Evolutionary conservation across 306 rosid genomes (phyloP).

Genomic region (Cucurbita moschata): DNA sequence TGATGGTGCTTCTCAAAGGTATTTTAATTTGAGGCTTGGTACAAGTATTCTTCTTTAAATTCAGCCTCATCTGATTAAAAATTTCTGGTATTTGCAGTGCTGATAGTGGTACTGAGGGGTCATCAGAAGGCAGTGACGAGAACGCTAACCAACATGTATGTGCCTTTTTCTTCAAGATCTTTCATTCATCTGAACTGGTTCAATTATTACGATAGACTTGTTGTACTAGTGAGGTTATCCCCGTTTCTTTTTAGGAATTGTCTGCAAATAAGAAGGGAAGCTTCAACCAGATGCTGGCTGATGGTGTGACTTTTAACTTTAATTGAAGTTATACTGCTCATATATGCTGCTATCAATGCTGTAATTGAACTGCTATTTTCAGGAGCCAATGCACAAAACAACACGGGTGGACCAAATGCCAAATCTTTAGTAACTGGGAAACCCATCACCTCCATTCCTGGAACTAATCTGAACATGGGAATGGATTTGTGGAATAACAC

Average conservation of each 20-base stretch:
- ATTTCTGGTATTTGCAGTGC: slow-evolving; percentile 27
- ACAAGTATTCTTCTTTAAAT: neutral
- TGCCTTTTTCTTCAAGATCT: neutral
- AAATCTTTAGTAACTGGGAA: slow-evolving; percentile 54
- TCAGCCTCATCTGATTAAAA: neutral
- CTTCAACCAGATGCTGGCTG: slow-evolving; percentile 91
- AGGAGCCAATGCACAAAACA: slow-evolving; percentile 81
- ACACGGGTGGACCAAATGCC: slow-evolving; percentile 23
- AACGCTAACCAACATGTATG: slow-evolving; percentile 65
- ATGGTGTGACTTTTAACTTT: slow-evolving; percentile 39
- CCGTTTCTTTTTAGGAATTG: slow-evolving; percentile 39
- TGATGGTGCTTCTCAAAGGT: slow-evolving; percentile 89
- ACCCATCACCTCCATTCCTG: slow-evolving; percentile 44
- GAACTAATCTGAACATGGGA: slow-evolving; percentile 77
- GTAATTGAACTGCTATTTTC: slow-evolving; percentile 10
- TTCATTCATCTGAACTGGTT: neutral
- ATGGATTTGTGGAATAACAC: slow-evolving; percentile 91
- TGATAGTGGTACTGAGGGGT: slow-evolving; percentile 82
- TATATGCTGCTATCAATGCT: neutral
- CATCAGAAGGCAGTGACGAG: slow-evolving; percentile 82
- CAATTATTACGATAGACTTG: neutral
- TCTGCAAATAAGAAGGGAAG: slow-evolving; percentile 61
- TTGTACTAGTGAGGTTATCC: slow-evolving; percentile 3
- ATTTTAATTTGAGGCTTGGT: neutral
- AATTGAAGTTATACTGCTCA: neutral